Percentiles rank a stretch among this genome's conserved stretches.
Evolutionary conservation across 805 yeast species (phyloP).

Genomic region (Blastobotrys terrestris): DNA sequence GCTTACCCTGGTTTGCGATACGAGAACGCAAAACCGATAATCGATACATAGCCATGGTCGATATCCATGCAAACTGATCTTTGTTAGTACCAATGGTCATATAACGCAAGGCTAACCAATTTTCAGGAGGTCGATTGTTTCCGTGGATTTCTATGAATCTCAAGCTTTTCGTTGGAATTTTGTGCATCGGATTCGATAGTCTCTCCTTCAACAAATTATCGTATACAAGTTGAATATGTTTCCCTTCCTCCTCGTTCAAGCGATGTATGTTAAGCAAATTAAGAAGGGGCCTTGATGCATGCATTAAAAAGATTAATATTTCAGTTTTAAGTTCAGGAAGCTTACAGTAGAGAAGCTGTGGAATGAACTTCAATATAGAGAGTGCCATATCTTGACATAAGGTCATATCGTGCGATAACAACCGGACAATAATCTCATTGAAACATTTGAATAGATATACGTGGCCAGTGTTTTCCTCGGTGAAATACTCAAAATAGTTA

Average conservation of each 20-base stretch:
- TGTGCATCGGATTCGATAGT: background rate
- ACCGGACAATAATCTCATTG: background rate
- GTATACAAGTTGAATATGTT: background rate
- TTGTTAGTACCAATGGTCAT: background rate
- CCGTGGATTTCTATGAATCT: background rate
- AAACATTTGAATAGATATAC: background rate
- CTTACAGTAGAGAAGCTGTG: background rate
- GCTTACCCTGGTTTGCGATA: background rate
- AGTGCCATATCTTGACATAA: background rate
- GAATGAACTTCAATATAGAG: background rate
- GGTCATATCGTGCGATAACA: background rate
- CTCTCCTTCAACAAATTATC: background rate
- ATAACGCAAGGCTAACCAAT: background rate
- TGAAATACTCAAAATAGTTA: background rate
- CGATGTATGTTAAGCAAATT: background rate
- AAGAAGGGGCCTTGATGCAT: background rate
- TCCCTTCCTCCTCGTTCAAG: background rate
- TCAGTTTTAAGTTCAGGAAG: background rate
- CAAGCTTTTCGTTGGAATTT: background rate
- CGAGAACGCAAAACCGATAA: background rate
- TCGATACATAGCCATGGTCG: background rate
- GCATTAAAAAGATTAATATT: conserved; percentile 1
- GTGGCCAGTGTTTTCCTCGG: conserved; percentile 2
- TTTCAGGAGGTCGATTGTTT: background rate
- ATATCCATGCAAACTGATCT: background rate